Percentiles rank a stretch among this genome's conserved stretches.
Evolutionary conservation across 1,139 yeast species (phyloP).

Genomic region (Blastobotrys illinoisensis): DNA sequence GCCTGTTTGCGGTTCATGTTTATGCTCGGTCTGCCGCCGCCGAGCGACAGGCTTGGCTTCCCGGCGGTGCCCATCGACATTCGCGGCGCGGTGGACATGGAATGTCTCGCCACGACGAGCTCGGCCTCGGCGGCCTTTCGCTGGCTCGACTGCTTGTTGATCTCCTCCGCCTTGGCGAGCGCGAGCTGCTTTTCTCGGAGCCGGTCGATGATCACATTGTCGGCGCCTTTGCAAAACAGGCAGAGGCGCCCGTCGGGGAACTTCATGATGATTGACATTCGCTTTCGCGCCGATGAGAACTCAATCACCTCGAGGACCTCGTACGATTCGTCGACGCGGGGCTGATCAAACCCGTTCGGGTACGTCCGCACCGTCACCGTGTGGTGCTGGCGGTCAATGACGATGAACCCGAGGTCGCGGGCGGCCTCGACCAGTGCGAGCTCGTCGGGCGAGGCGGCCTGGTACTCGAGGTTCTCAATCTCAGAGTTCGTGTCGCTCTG

Average conservation of each 20-base stretch:
- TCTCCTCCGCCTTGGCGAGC: slow-evolving; percentile 53
- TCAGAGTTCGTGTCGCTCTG: slow-evolving; percentile 15
- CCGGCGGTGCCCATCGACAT: slow-evolving; percentile 1
- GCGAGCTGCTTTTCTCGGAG: slow-evolving; percentile 57
- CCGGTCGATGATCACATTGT: slow-evolving; percentile 79
- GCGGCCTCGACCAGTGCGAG: slow-evolving; percentile 92
- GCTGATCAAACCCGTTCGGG: slow-evolving; percentile 73
- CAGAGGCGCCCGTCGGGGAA: slow-evolving; percentile 79
- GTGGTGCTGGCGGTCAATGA: slow-evolving; percentile 59
- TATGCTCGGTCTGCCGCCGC: slow-evolving; percentile 24
- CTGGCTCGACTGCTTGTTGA: slow-evolving; percentile 51
- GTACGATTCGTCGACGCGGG: slow-evolving; percentile 61
- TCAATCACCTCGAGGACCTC: slow-evolving; percentile 76
- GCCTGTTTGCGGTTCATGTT: slow-evolving; percentile 27
- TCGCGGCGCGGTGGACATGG: slow-evolving; percentile 28
- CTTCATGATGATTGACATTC: slow-evolving; percentile 84
- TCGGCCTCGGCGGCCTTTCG: slow-evolving; percentile 83
- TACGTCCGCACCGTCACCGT: slow-evolving; percentile 64
- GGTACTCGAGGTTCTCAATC: slow-evolving; percentile 51
- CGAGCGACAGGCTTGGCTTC: slow-evolving; percentile 13
- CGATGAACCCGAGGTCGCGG: slow-evolving; percentile 83
- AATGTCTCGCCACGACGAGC: slow-evolving; percentile 44
- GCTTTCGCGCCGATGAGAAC: slow-evolving; percentile 79
- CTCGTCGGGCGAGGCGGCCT: slow-evolving; percentile 95
- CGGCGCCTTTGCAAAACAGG: slow-evolving; percentile 91